These are phyloP conservation scores for Calonectria montana DNA, from an alignment of 2,329 filamentous ascomycete genomes.

Conservation along the genomic window DNA sequence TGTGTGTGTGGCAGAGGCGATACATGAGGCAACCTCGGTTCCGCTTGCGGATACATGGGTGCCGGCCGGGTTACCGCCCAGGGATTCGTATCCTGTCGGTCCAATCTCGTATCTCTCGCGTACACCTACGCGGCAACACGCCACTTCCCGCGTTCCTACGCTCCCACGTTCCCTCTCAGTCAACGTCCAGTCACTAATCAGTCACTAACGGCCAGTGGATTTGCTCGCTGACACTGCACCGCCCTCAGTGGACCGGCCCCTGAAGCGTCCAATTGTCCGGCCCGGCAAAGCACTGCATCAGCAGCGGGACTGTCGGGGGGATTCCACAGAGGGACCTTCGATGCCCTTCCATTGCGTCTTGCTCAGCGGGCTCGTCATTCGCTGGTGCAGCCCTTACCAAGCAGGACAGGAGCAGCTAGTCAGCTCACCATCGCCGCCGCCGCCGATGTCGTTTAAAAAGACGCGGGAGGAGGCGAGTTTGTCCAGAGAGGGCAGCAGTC, in stretches of 20 bases:
- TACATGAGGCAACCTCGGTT: slow-evolving; percentile 35
- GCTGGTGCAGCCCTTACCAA: slow-evolving; percentile 35
- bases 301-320: slow-evolving; percentile 27
- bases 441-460: slow-evolving; percentile 34
- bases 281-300: slow-evolving; percentile 25
- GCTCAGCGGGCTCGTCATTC: slow-evolving; percentile 33
- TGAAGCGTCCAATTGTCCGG: slow-evolving; percentile 18
- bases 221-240: slow-evolving; percentile 25
- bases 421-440: slow-evolving; percentile 43
- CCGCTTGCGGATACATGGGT: slow-evolving; percentile 28
- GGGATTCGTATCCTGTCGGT: slow-evolving; percentile 29
- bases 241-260: slow-evolving; percentile 33
- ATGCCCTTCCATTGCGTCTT: slow-evolving; percentile 41
- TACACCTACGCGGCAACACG: slow-evolving; percentile 34
- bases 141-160: slow-evolving; percentile 30
- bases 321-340: slow-evolving; percentile 32
- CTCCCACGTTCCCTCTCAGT: slow-evolving; percentile 18
- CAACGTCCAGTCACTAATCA: slow-evolving; percentile 18
- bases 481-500: slow-evolving; percentile 14
- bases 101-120: slow-evolving; percentile 35
- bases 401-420: slow-evolving; percentile 36
- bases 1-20: slow-evolving; percentile 21
- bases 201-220: slow-evolving; percentile 19
- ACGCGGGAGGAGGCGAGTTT: slow-evolving; percentile 36
- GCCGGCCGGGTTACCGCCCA: slow-evolving; percentile 19